Evolutionary conservation across 2,329 filamentous ascomycete species (phyloP).

Genomic region (Aspergillus costaricaensis): DNA sequence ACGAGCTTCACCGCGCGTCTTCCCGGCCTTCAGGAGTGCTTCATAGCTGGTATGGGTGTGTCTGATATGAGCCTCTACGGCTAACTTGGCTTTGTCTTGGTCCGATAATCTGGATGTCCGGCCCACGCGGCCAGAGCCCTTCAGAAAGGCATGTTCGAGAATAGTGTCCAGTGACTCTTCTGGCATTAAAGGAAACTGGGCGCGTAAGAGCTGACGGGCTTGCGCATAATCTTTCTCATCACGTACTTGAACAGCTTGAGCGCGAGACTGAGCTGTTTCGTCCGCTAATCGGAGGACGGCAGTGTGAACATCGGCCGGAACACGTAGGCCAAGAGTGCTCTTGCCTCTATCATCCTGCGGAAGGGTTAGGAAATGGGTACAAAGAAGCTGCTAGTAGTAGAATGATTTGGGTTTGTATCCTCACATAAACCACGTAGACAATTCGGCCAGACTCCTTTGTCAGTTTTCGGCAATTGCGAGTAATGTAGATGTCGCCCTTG

Average conservation of each 20-base stretch:
- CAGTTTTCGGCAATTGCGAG: conserved; percentile 42
- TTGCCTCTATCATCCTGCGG: conserved; percentile 34
- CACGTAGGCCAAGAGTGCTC: conserved; percentile 45
- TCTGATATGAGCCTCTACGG: conserved; percentile 48
- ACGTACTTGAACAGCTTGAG: conserved; percentile 40
- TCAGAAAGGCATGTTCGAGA: conserved; percentile 44
- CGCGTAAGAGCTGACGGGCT: conserved; percentile 28
- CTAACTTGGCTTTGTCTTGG: conserved; percentile 38
- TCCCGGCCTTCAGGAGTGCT: conserved; percentile 29
- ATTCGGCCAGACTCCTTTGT: conserved; percentile 34
- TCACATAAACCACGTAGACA: conserved; percentile 44
- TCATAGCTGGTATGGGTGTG: conserved; percentile 47
- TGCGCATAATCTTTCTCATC: conserved; percentile 34
- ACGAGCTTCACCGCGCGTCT: conserved; percentile 32
- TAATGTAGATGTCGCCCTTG: conserved; percentile 47
- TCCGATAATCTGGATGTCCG: conserved; percentile 36
- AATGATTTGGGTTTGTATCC: conserved; percentile 7
- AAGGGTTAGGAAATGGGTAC: conserved; percentile 3
- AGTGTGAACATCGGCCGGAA: conserved; percentile 42
- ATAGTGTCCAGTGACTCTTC: conserved; percentile 32
- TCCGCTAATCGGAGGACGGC: conserved; percentile 42
- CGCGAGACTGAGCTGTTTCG: conserved; percentile 44
- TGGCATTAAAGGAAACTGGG: conserved; percentile 44
- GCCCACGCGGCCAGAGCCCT: conserved; percentile 45
- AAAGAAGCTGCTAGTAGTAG: neutral